Evolutionary conservation across 2,329 filamentous ascomycete genomes (phyloP), one percentile per base, ranked within the genome.

Genomic region (Neofusicoccum ribis): DNA sequence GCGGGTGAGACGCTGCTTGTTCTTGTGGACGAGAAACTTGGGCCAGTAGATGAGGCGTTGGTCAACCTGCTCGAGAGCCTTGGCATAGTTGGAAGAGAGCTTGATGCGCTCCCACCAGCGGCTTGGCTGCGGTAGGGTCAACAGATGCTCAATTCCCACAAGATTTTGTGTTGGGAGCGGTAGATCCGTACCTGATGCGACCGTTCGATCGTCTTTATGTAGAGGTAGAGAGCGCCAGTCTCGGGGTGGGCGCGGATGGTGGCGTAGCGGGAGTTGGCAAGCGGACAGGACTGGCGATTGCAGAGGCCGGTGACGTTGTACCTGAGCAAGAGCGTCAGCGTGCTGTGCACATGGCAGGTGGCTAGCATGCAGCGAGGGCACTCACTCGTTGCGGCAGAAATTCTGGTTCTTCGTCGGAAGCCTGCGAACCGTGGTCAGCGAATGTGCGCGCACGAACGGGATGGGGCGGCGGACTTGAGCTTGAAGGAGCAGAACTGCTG

Each of bases 401-500:
- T 88, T 97, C 78, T 95, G 90, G 66, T 89, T 86, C 79, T 94
- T 96, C 27, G 91, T 91, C 20, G 89, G 52, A 37, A 65, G 63
- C 39, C 63, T 65, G 46, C 31, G 39, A 44, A n/a, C 27, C 20
- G 20, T 20, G 37, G 61, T 52, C 31, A 59, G 49, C 46, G 31
- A 54, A 43, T 12, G 27, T 14, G 46, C 36, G 52, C 62, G 76
- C 75, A n/a, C 70, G 73, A 41, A n/a, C 12, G 31, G 50, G 6
- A 5, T 12, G 12, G 9, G 73, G 20, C 8, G 12, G 20, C 63
- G 5, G 15, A 77, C 88, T 96, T 97, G 70, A 98, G 84, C 77
- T 97, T 97, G 84, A 93, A 98, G 60, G 91, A 89, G 83, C 95
- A 98, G 78, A 95, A 96, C 76, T 94, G 91, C 80, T 95, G 91